These are phyloP conservation scores for Przewalskia tangutica DNA, from an alignment of 257 asterid species.

Conservation along the genomic window DNA sequence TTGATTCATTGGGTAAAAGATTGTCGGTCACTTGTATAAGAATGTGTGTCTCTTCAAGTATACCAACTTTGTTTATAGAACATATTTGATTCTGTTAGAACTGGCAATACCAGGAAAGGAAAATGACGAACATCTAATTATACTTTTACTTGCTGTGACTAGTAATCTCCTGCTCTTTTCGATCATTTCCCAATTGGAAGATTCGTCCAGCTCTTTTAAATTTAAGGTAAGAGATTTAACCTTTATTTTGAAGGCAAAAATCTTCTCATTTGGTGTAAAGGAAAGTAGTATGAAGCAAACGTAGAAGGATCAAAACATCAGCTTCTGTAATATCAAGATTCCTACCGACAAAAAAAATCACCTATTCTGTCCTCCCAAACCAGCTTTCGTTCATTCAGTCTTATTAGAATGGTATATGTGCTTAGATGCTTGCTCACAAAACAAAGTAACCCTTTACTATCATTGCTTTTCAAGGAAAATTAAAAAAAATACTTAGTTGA, in stretches of 20 bases:
- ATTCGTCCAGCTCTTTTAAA: background rate
- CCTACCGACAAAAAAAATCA: background rate
- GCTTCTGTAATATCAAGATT: background rate
- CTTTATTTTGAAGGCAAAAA: background rate
- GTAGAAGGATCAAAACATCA: background rate
- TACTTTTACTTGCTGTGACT: background rate
- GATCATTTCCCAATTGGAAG: background rate
- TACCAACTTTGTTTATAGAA: background rate
- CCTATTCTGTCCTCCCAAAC: background rate
- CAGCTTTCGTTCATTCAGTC: background rate
- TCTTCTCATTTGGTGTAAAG: background rate
- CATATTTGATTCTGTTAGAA: background rate
- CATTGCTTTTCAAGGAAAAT: too few species aligned
- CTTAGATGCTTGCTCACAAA: background rate
- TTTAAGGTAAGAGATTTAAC: background rate
- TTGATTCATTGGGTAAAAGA: background rate
- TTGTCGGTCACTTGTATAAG: background rate
- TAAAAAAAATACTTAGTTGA: background rate
- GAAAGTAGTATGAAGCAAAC: background rate
- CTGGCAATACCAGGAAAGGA: background rate
- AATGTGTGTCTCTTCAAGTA: background rate
- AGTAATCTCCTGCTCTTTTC: background rate
- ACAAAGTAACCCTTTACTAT: background rate
- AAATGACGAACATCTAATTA: background rate
- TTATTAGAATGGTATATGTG: background rate